Percentiles rank a stretch among this genome's conserved stretches.
Conservation (phyloP, 768 basidiomycete species). For the Symmetrospora coprosmae region DNA sequence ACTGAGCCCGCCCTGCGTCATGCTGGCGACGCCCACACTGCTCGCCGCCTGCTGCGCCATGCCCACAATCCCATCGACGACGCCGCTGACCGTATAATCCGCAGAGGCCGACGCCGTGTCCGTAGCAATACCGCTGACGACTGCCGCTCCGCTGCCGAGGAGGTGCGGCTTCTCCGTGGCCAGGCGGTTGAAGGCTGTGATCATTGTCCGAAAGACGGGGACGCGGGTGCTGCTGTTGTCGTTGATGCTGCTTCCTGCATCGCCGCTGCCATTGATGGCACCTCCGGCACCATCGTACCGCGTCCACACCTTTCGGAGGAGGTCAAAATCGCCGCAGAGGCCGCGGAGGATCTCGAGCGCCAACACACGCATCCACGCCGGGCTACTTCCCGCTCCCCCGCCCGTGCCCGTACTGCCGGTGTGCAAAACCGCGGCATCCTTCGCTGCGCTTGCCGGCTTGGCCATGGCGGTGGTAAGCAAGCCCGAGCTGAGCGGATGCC, state of each 20-base stretch:
- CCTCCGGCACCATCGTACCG: slow-evolving; percentile 46
- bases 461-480: not conserved
- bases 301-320: slow-evolving; percentile 65
- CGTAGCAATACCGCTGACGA: slow-evolving; percentile 70
- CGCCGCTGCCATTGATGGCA: slow-evolving; percentile 31
- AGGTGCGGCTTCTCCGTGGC: slow-evolving; percentile 76
- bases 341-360: slow-evolving; percentile 87
- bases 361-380: slow-evolving; percentile 76
- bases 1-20: slow-evolving; percentile 8
- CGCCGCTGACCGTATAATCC: slow-evolving; percentile 13
- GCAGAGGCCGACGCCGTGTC: slow-evolving; percentile 32
- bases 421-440: slow-evolving; percentile 38
- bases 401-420: slow-evolving; percentile 7
- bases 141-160: slow-evolving; percentile 55
- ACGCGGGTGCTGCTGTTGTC: slow-evolving; percentile 34
- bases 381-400: slow-evolving; percentile 35
- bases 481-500: slow-evolving; percentile 26
- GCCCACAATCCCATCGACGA: slow-evolving; percentile 22
- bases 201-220: slow-evolving; percentile 57
- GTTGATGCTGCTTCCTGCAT: slow-evolving; percentile 33
- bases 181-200: slow-evolving; percentile 69
- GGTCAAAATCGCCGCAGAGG: slow-evolving; percentile 62
- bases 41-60: slow-evolving; percentile 36
- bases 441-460: slow-evolving; percentile 40
- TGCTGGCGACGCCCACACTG: slow-evolving; percentile 41